Evolutionary conservation across 768 basidiomycete genomes (phyloP).

Genomic region (Lanmaoa rubissima): DNA sequence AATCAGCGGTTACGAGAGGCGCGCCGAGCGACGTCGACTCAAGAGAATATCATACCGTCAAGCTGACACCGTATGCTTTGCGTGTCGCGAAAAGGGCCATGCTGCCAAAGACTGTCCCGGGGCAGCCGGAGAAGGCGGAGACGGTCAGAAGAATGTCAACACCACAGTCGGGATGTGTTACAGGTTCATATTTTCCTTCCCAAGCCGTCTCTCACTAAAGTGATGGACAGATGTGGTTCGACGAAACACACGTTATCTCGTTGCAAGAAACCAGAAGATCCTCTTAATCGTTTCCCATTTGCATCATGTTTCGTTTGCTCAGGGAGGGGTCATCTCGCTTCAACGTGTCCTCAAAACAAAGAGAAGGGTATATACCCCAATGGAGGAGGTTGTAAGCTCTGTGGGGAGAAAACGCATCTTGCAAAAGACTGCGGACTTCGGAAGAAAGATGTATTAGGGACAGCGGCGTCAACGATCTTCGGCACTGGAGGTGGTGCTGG

Average conservation of each 20-base stretch:
- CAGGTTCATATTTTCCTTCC: conserved; percentile 45
- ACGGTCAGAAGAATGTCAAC: conserved; percentile 26
- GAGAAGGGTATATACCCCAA: conserved; percentile 85
- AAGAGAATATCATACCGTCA: conserved; percentile 59
- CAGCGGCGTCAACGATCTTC: conserved; percentile 19
- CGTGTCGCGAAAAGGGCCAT: conserved; percentile 83
- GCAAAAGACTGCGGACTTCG: conserved; percentile 78
- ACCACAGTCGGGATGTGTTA: conserved; percentile 61
- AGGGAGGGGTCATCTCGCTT: conserved; percentile 80
- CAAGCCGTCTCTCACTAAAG: not conserved
- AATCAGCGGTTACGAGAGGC: conserved; percentile 22
- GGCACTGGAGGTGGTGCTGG: conserved; percentile 52
- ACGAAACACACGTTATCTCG: conserved; percentile 72
- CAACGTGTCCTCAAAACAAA: conserved; percentile 77
- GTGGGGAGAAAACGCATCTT: conserved; percentile 79
- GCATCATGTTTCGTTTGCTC: conserved; percentile 93
- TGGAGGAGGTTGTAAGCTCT: conserved; percentile 87
- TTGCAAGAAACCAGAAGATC: conserved; percentile 66
- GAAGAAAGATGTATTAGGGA: conserved; percentile 47
- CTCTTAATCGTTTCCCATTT: conserved; percentile 70
- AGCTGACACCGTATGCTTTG: conserved; percentile 73
- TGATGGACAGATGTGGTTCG: conserved; percentile 69
- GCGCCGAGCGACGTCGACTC: conserved; percentile 60
- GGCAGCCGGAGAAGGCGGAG: conserved; percentile 20
- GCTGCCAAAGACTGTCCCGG: conserved; percentile 79